phyloP scores from a whole-genome alignment of 192 early-diverging fungal genomes.

The Irineochytrium annulatum region DNA sequence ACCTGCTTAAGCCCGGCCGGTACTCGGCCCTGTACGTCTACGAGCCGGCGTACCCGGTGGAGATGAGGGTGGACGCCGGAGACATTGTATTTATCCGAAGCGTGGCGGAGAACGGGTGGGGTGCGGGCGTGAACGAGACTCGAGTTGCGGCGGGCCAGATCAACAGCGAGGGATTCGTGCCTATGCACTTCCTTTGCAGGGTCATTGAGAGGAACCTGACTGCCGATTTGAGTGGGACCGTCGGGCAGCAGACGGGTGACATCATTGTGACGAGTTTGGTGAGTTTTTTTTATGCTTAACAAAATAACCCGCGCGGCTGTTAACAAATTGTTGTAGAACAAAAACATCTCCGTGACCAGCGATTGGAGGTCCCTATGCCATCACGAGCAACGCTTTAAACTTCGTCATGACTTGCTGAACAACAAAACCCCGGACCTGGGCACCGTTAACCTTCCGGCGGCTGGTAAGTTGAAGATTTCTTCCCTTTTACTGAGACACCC shows the following conservation, averaged over 20 bases:
- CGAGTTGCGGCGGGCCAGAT: background rate
- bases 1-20: background rate
- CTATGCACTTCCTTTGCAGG: background rate
- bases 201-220: background rate
- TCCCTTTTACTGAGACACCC: too few species aligned
- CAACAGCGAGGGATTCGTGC: too few species aligned
- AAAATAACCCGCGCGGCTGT: background rate
- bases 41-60: background rate
- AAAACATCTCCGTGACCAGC: background rate
- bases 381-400: background rate
- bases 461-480: too few species aligned
- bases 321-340: background rate
- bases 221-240: background rate
- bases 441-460: too few species aligned
- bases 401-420: background rate
- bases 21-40: background rate
- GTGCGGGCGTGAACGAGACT: background rate
- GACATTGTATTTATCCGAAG: background rate
- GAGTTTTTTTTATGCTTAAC: background rate
- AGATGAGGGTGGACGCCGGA: background rate
- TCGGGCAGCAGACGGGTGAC: background rate
- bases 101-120: background rate
- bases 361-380: background rate
- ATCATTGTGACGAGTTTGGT: background rate
- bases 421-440: background rate